phyloP scores from a whole-genome alignment of 177 flowering plant genomes.

The Vitis hybrid region DNA sequence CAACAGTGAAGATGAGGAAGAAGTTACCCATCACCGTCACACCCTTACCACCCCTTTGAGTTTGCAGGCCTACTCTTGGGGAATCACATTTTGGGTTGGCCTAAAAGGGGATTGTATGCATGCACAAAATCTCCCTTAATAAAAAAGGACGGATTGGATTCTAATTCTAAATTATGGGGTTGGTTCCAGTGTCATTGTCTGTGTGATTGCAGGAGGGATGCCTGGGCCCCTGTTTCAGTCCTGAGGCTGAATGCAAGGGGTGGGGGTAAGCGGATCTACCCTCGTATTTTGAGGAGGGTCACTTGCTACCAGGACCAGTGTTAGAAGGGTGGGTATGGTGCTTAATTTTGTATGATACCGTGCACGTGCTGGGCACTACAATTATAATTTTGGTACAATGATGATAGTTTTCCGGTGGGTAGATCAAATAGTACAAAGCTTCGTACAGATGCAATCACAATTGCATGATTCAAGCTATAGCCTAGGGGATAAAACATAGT shows the following conservation, averaged over 20 bases:
- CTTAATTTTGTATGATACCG: too few relatives aligned
- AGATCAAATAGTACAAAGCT: too few relatives aligned
- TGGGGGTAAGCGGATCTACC: constrained; percentile 7
- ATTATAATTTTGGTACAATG: too few relatives aligned
- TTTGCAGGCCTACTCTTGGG: background rate
- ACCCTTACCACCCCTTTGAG: constrained; percentile 18
- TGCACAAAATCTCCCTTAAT: too few relatives aligned
- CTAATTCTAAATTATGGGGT: constrained; percentile 1
- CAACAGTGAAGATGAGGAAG: constrained; percentile 83
- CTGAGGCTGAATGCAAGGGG: constrained; percentile 6
- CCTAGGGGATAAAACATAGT: too few relatives aligned
- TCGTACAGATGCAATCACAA: too few relatives aligned
- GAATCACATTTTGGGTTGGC: background rate
- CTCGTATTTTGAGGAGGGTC: background rate
- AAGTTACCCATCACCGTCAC: constrained; percentile 74
- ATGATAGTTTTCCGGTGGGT: too few relatives aligned
- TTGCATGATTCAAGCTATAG: too few relatives aligned
- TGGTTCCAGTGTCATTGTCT: constrained; percentile 25
- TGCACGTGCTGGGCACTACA: too few relatives aligned
- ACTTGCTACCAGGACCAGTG: too few relatives aligned
- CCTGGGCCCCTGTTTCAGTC: background rate
- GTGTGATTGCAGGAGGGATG: background rate
- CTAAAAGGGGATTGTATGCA: background rate
- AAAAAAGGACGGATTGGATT: too few relatives aligned
- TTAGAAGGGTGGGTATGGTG: too few relatives aligned